These are phyloP conservation scores for Polygonum aviculare DNA, from an alignment of 148 eudicot genomes.

Conservation along the genomic window DNA sequence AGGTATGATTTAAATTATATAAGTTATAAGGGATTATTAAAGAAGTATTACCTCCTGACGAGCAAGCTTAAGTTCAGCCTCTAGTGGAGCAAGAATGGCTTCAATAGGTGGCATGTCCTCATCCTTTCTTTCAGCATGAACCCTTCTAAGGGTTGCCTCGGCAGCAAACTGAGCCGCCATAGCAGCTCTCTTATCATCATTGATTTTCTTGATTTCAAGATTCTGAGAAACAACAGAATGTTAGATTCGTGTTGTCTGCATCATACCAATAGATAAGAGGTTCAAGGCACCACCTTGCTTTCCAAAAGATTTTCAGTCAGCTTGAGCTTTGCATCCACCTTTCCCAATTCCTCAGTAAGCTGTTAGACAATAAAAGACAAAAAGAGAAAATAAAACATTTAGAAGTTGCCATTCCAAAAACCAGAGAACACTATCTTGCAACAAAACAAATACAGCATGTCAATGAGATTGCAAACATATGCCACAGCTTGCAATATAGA, in stretches of 20 bases:
- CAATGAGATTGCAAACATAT: neutral
- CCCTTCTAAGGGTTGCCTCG: constrained; percentile 75
- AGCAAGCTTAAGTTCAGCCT: constrained; percentile 76
- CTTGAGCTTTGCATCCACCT: constrained; percentile 66
- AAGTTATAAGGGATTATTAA: neutral
- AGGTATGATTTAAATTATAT: neutral
- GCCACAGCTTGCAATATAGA: constrained; percentile 21
- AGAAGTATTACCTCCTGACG: constrained; percentile 45
- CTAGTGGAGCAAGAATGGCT: constrained; percentile 74
- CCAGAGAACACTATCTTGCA: neutral
- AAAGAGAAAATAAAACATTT: neutral
- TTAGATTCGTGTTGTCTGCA: neutral
- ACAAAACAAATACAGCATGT: neutral
- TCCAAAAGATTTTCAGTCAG: constrained; percentile 59
- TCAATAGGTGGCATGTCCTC: constrained; percentile 86
- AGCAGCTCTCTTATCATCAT: constrained; percentile 73
- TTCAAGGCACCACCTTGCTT: constrained; percentile 40
- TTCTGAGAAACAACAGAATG: constrained; percentile 30
- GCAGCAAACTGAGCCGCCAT: constrained; percentile 91
- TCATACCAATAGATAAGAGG: neutral
- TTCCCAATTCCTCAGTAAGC: constrained; percentile 64
- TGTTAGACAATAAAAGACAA: constrained; percentile 10
- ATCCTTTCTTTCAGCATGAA: constrained; percentile 78
- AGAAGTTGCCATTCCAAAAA: neutral
- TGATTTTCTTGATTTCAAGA: constrained; percentile 73